These are phyloP conservation scores for Coemansia sp. DNA, from an alignment of 371 early-diverging fungal genomes.

Conservation along the genomic window DNA sequence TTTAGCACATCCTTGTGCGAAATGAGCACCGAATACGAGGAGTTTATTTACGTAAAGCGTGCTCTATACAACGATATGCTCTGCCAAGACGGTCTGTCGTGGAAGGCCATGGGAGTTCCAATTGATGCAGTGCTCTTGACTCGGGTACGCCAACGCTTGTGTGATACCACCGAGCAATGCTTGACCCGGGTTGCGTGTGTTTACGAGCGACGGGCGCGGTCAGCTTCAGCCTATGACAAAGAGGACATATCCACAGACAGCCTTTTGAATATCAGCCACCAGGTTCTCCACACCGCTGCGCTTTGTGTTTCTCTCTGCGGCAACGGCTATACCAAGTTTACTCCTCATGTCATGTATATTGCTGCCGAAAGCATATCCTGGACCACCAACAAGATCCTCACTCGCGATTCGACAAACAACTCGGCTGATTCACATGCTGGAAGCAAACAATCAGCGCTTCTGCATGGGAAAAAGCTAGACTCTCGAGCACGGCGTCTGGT, in stretches of 20 bases:
- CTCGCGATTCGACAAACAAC: background rate
- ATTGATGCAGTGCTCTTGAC: conserved; percentile 23
- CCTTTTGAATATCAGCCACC: conserved; percentile 23
- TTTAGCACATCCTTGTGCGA: conserved; percentile 18
- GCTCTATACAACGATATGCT: conserved; percentile 29
- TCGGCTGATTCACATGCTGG: background rate
- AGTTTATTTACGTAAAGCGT: conserved; percentile 22
- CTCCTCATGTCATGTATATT: conserved; percentile 34
- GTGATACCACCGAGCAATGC: conserved; percentile 22
- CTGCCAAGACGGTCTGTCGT: conserved; percentile 33
- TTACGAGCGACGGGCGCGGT: conserved; percentile 36
- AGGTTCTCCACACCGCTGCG: conserved; percentile 30
- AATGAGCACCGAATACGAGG: conserved; percentile 34
- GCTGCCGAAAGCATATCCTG: conserved; percentile 34
- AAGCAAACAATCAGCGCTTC: background rate
- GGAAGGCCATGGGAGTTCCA: conserved; percentile 42
- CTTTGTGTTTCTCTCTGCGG: conserved; percentile 34
- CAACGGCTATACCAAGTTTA: conserved; percentile 13
- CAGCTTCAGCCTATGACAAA: conserved; percentile 26
- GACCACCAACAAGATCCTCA: conserved; percentile 16
- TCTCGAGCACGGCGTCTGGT: conserved; percentile 38
- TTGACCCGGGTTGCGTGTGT: conserved; percentile 25
- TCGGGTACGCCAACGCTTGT: conserved; percentile 34
- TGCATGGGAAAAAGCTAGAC: conserved; percentile 29
- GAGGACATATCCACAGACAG: conserved; percentile 24